A percentile compares a stretch with the other conserved stretches of the same genome.
Evolutionary conservation across 164 flowering plant genomes (phyloP).

Genomic region (Stephania yunnanensis): DNA sequence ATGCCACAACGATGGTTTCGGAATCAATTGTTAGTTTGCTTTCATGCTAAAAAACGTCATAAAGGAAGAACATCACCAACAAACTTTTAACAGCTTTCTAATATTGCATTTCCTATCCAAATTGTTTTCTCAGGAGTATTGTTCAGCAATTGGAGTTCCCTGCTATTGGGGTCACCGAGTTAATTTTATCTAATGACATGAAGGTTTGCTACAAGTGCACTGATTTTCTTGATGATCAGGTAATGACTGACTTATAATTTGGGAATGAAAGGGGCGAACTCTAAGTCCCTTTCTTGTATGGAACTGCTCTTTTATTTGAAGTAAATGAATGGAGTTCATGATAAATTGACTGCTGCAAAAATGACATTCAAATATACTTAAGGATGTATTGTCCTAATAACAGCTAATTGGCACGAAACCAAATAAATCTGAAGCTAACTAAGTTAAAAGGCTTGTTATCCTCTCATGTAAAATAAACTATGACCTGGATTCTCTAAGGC

Average conservation of each 20-base stretch:
- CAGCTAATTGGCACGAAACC: too few relatives aligned
- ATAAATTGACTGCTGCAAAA: neutral
- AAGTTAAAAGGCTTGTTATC: too few relatives aligned
- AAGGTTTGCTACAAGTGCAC: slow-evolving; percentile 88
- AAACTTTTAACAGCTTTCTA: neutral
- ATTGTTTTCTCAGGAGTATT: slow-evolving; percentile 37
- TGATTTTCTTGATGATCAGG: slow-evolving; percentile 93
- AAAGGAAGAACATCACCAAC: neutral
- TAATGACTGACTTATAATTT: slow-evolving; percentile 17
- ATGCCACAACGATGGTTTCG: neutral
- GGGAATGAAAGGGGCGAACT: neutral
- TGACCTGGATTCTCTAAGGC: too few relatives aligned
- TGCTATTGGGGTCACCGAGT: slow-evolving; percentile 67
- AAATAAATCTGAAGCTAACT: too few relatives aligned
- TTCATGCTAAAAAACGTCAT: neutral
- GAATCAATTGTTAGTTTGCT: neutral
- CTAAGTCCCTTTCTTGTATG: neutral
- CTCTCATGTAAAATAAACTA: too few relatives aligned
- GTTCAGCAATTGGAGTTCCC: slow-evolving; percentile 51
- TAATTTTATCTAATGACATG: slow-evolving; percentile 88
- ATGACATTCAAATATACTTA: too few relatives aligned
- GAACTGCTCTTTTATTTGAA: neutral
- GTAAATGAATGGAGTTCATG: neutral
- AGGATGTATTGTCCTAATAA: too few relatives aligned
- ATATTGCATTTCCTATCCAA: neutral